Percentiles rank a stretch among this genome's conserved stretches.
These are phyloP conservation scores for Hypomyces perniciosus DNA, from an alignment of 2,329 filamentous ascomycete species.

Conservation along the genomic window DNA sequence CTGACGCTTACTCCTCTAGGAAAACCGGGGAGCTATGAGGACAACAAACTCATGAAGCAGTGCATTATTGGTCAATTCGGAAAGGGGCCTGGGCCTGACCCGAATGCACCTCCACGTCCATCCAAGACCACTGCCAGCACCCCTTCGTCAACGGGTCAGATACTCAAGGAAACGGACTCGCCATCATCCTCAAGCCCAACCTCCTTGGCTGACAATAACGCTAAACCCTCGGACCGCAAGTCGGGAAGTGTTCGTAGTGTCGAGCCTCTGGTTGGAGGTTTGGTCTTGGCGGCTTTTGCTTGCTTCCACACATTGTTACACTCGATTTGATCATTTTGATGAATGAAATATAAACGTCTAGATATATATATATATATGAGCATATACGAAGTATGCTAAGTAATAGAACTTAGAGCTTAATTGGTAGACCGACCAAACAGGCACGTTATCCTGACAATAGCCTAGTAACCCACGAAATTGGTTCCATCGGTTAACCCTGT, in stretches of 20 bases:
- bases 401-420: too few relatives aligned
- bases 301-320: conserved; percentile 5
- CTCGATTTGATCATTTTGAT: conserved; percentile 1
- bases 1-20: conserved; percentile 36
- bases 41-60: conserved; percentile 38
- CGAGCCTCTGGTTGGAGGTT: background rate
- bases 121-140: background rate
- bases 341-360: conserved; percentile 1
- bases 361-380: conserved; percentile 4
- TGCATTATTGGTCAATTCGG: conserved; percentile 36
- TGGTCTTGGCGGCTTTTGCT: background rate
- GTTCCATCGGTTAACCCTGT: too few relatives aligned
- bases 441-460: too few relatives aligned
- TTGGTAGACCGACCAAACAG: too few relatives aligned
- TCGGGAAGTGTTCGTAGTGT: background rate
- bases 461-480: too few relatives aligned
- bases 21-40: conserved; percentile 21
- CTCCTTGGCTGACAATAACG: background rate
- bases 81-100: background rate
- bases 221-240: conserved; percentile 1
- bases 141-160: background rate
- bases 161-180: background rate
- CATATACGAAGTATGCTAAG: background rate
- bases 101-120: background rate
- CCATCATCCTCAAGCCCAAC: conserved; percentile 3